phyloP scores from a whole-genome alignment of 306 rosid species.

The Herpetospermum pedunculosum region DNA sequence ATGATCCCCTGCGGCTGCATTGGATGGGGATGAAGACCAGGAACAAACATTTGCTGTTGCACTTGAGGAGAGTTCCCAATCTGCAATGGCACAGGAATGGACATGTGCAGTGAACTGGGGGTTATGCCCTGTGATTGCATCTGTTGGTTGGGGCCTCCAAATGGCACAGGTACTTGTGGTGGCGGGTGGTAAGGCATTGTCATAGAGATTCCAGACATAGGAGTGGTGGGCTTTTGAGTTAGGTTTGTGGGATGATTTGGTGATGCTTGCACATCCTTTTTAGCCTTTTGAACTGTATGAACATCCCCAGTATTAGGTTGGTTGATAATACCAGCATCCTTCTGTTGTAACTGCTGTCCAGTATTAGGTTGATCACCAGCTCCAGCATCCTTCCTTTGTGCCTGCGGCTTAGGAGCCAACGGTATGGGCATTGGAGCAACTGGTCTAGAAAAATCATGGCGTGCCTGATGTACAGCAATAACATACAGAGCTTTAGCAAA shows the following conservation, averaged over 20 bases:
- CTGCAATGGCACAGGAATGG: conserved; percentile 38
- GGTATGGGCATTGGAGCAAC: conserved; percentile 54
- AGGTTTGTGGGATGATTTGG: conserved; percentile 34
- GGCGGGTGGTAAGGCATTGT: conserved; percentile 50
- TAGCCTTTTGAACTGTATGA: conserved; percentile 30
- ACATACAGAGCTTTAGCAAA: conserved; percentile 7
- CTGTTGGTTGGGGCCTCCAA: conserved; percentile 66
- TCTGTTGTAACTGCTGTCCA: conserved; percentile 1
- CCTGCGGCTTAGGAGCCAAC: conserved; percentile 56
- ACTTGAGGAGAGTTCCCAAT: conserved; percentile 68
- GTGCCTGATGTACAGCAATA: conserved; percentile 38
- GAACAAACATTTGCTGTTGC: conserved; percentile 57
- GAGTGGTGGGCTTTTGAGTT: conserved; percentile 55
- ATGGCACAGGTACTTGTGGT: conserved; percentile 54
- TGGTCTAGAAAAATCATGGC: conserved; percentile 38
- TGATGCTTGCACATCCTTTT: conserved; percentile 41
- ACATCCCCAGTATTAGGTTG: conserved; percentile 40
- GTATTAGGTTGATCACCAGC: conserved; percentile 35
- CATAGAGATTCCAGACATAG: conserved; percentile 53
- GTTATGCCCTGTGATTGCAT: conserved; percentile 72
- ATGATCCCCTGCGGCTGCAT: conserved; percentile 64
- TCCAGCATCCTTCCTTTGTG: conserved; percentile 51
- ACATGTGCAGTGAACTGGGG: conserved; percentile 52
- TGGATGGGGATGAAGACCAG: conserved; percentile 64
- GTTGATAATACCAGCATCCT: conserved; percentile 36